These are phyloP conservation scores for Torulaspora indica DNA, from an alignment of 805 yeast genomes.

Conservation along the genomic window DNA sequence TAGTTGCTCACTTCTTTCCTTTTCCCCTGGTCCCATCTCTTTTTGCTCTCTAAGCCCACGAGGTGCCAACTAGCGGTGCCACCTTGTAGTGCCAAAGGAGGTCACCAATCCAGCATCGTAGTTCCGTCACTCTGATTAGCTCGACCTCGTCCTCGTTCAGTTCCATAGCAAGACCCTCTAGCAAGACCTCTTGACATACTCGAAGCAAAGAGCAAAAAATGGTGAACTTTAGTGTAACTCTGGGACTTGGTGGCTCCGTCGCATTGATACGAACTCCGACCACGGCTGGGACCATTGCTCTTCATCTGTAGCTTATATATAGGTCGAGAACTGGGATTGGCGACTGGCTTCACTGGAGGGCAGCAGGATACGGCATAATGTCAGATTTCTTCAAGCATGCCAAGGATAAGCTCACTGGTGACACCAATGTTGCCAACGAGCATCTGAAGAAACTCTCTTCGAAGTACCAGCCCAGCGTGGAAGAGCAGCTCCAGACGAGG, in stretches of 20 bases:
- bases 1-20: background rate
- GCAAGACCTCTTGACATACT: background rate
- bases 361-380: constrained; percentile 1
- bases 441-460: constrained; percentile 17
- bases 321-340: background rate
- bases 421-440: constrained; percentile 20
- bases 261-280: too few species aligned
- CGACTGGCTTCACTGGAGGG: background rate
- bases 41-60: background rate
- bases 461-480: constrained; percentile 12
- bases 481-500: constrained; percentile 7
- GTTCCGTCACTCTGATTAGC: too few species aligned
- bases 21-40: background rate
- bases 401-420: constrained; percentile 25
- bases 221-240: background rate
- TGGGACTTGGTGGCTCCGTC: too few species aligned
- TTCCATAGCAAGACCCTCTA: background rate
- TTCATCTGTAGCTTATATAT: background rate
- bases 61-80: too few species aligned
- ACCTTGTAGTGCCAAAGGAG: background rate
- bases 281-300: too few species aligned
- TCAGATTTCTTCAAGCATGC: constrained; percentile 23
- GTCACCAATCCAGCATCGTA: background rate
- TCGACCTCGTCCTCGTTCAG: too few species aligned
- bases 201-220: constrained; percentile 1